Percentiles rank a stretch among this genome's conserved stretches.
Conservation (phyloP, 2,329 filamentous ascomycete genomes). For the Aquanectria penicillioides region DNA sequence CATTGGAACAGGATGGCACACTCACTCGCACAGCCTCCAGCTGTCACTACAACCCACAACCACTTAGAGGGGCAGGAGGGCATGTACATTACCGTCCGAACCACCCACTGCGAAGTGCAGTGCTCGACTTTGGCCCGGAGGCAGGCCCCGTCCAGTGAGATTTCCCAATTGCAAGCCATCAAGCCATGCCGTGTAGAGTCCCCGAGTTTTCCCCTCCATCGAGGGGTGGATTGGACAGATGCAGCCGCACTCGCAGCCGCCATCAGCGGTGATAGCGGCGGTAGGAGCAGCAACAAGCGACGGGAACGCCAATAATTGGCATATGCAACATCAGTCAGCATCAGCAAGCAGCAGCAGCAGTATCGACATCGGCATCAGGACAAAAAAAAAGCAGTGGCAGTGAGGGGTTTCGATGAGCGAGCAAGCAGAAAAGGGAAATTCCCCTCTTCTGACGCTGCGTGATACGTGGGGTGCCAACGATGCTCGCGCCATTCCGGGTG, state of each 20-base stretch:
- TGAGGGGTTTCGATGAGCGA: slow-evolving; percentile 8
- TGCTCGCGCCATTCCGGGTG: background rate
- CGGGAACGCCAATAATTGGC: background rate
- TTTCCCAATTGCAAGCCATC: slow-evolving; percentile 19
- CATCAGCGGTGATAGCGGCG: too few relatives aligned
- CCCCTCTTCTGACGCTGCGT: too few relatives aligned
- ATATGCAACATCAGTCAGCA: background rate
- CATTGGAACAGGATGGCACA: slow-evolving; percentile 14
- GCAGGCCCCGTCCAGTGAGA: slow-evolving; percentile 11
- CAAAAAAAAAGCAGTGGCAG: background rate
- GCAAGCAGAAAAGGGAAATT: too few relatives aligned
- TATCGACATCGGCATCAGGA: background rate
- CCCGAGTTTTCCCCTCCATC: background rate
- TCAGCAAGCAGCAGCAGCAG: background rate
- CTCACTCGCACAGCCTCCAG: background rate
- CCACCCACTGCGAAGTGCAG: slow-evolving; percentile 5
- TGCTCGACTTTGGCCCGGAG: slow-evolving; percentile 4
- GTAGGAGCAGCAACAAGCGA: slow-evolving; percentile 8
- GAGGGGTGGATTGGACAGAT: background rate
- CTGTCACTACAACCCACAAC: slow-evolving; percentile 9
- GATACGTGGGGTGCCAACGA: background rate
- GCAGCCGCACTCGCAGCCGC: background rate
- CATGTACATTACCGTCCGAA: slow-evolving; percentile 13
- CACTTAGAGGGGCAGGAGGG: background rate
- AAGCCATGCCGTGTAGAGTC: slow-evolving; percentile 3